These are phyloP conservation scores for Hypoxylon sp. DNA, from an alignment of 2,329 filamentous ascomycete species.

Conservation along the genomic window DNA sequence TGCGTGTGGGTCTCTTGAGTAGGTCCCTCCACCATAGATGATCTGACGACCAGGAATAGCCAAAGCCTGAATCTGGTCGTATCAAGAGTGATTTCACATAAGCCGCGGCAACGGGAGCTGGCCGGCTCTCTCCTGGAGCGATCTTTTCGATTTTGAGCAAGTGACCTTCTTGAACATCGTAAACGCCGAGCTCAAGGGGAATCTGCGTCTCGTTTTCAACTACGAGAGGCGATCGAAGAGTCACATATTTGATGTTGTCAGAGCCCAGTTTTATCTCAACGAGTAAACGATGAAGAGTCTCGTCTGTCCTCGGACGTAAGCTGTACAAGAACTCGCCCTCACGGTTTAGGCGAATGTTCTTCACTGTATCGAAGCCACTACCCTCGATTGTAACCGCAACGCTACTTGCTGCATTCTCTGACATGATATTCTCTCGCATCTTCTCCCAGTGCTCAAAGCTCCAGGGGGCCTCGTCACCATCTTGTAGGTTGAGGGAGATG, in stretches of 20 bases:
- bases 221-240: constrained; percentile 88
- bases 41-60: constrained; percentile 94
- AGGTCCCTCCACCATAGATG: constrained; percentile 93
- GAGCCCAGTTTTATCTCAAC: constrained; percentile 91
- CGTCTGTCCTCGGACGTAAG: constrained; percentile 86
- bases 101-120: constrained; percentile 90
- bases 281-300: constrained; percentile 86
- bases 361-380: constrained; percentile 92
- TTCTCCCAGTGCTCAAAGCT: constrained; percentile 97
- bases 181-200: constrained; percentile 91
- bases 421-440: constrained; percentile 90
- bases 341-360: constrained; percentile 89
- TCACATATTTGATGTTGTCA: constrained; percentile 99
- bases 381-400: constrained; percentile 89
- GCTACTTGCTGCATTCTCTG: constrained; percentile 79
- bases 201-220: constrained; percentile 98
- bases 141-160: constrained; percentile 98
- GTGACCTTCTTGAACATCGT: constrained; percentile 86
- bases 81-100: constrained; percentile 90
- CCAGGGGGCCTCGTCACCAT: constrained; percentile 94
- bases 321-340: constrained; percentile 94
- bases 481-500: constrained; percentile 80
- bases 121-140: constrained; percentile 87
- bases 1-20: constrained; percentile 83
- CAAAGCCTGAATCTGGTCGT: constrained; percentile 94